Conservation (phyloP, 768 basidiomycete species). For the Pleurotus salmoneostramineus region DNA sequence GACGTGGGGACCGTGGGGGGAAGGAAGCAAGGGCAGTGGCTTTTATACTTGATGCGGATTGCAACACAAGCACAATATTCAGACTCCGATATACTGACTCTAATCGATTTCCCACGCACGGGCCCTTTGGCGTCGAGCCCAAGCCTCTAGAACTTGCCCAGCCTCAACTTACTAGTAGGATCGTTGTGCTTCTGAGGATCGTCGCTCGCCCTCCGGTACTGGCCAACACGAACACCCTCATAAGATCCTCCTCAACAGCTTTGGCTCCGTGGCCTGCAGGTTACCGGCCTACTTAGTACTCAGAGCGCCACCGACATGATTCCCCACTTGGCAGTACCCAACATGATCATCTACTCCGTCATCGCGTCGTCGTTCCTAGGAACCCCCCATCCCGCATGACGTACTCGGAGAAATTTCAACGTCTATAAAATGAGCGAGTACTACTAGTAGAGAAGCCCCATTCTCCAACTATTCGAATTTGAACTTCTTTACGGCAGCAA, state of each 20-base stretch:
- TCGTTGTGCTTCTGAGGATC: not conserved
- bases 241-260: too few species aligned
- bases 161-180: not conserved
- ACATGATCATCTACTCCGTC: too few species aligned
- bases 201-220: too few species aligned
- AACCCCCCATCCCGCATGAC: too few species aligned
- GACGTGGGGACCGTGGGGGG: constrained; percentile 34
- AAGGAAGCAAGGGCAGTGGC: constrained; percentile 35
- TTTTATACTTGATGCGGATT: constrained; percentile 49
- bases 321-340: too few species aligned
- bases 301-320: too few species aligned
- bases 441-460: not conserved
- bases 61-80: constrained; percentile 33
- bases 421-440: not conserved
- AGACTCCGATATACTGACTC: constrained; percentile 36
- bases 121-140: constrained; percentile 19
- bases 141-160: not conserved
- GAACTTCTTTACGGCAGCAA: not conserved
- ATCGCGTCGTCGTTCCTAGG: too few species aligned
- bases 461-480: not conserved
- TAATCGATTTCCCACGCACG: constrained; percentile 33
- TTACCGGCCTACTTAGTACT: too few species aligned
- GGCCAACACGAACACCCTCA: too few species aligned
- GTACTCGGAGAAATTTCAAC: too few species aligned
- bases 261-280: too few species aligned